phyloP scores from a whole-genome alignment of 2,329 filamentous ascomycete species.

The Botrytis pseudocinerea region DNA sequence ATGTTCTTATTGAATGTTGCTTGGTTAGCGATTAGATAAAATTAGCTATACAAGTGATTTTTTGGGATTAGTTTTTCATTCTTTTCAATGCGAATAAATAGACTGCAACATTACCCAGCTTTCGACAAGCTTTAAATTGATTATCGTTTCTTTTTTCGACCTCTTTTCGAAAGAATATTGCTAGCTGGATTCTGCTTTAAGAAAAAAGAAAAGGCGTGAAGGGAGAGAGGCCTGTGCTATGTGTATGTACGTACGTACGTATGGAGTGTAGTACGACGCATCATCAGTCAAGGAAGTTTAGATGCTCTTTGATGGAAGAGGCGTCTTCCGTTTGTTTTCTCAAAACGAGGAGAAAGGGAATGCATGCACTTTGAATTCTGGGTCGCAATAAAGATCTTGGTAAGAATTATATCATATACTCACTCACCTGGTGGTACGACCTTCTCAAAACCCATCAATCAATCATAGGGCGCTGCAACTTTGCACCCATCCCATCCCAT shows the following conservation, averaged over 20 bases:
- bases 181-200: background rate
- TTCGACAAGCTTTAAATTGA: background rate
- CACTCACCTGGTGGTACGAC: background rate
- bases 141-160: background rate
- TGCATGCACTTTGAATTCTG: background rate
- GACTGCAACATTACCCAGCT: background rate
- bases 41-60: background rate
- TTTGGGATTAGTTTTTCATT: background rate
- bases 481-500: background rate
- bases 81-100: background rate
- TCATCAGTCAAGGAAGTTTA: background rate
- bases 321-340: background rate
- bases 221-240: background rate
- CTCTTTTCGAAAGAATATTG: background rate
- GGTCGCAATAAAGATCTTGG: background rate
- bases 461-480: background rate
- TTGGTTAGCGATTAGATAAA: background rate
- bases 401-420: background rate
- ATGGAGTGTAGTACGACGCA: background rate
- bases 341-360: background rate
- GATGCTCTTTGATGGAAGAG: background rate
- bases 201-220: background rate
- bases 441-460: background rate
- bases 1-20: background rate
- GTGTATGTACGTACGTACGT: background rate